Percentiles rank a stretch among this genome's conserved stretches.
Evolutionary conservation across 352 stramenopile genomes (phyloP).

Genomic region (Pythium rishiriense): DNA sequence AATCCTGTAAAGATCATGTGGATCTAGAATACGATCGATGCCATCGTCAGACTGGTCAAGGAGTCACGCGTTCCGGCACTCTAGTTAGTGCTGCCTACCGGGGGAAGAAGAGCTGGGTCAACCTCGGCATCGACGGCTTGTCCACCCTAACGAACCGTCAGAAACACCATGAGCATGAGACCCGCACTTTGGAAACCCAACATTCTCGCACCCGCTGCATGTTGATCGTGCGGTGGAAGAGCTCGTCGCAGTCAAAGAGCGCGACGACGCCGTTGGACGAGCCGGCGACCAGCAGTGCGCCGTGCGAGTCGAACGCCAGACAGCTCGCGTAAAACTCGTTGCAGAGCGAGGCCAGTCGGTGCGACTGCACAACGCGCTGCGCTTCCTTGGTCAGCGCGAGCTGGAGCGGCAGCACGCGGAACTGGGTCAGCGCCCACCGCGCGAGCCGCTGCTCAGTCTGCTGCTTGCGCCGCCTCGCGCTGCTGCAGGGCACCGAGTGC

Average conservation of each 20-base stretch:
- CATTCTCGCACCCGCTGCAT: slow-evolving; percentile 34
- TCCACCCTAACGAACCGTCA: no score
- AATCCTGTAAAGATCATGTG: slow-evolving; percentile 72
- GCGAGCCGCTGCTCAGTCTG: slow-evolving; percentile 50
- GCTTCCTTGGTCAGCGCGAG: slow-evolving; percentile 37
- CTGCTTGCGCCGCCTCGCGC: slow-evolving; percentile 27
- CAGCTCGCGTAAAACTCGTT: slow-evolving; percentile 67
- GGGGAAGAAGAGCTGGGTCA: slow-evolving; percentile 1
- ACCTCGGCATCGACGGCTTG: no score
- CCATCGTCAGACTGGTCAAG: neutral
- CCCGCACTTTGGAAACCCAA: no score
- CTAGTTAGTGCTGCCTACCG: neutral
- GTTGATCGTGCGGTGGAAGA: slow-evolving; percentile 65
- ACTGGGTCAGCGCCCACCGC: slow-evolving; percentile 55
- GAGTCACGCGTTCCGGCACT: neutral
- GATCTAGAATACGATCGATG: slow-evolving; percentile 34
- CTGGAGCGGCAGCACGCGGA: slow-evolving; percentile 42
- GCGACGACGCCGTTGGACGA: slow-evolving; percentile 69
- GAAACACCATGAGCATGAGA: no score
- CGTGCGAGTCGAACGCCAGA: slow-evolving; percentile 67
- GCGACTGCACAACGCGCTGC: slow-evolving; percentile 12
- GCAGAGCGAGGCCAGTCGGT: slow-evolving; percentile 37
- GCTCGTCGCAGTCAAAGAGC: slow-evolving; percentile 81
- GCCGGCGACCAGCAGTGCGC: slow-evolving; percentile 61
- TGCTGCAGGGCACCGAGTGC: slow-evolving; percentile 22